phyloP scores from a whole-genome alignment of 768 basidiomycete genomes.

The Termitomyces heimii region DNA sequence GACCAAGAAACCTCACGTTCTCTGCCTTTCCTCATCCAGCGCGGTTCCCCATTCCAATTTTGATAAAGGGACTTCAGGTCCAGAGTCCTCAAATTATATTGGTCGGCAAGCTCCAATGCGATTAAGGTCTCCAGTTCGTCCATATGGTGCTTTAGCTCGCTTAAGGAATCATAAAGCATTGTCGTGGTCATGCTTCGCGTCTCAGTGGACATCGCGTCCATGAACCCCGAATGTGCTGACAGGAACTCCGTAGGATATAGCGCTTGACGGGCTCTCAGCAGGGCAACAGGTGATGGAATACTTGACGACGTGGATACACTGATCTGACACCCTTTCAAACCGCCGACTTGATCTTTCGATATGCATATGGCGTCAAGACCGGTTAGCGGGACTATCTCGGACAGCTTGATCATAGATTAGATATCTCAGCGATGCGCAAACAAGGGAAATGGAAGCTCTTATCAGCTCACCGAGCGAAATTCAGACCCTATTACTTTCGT shows the following conservation, averaged over 20 bases:
- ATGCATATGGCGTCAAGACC: slow-evolving; percentile 39
- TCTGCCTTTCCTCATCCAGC: neutral
- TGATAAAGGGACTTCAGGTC: slow-evolving; percentile 16
- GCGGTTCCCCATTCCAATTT: neutral
- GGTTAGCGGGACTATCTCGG: slow-evolving; percentile 34
- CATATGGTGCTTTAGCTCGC: slow-evolving; percentile 31
- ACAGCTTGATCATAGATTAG: slow-evolving; percentile 22
- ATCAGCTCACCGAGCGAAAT: slow-evolving; percentile 31
- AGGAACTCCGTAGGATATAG: slow-evolving; percentile 32
- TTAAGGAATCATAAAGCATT: slow-evolving; percentile 27
- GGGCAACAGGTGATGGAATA: slow-evolving; percentile 20
- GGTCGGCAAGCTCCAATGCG: slow-evolving; percentile 25
- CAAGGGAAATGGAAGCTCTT: neutral
- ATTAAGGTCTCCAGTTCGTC: slow-evolving; percentile 29
- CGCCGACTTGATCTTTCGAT: slow-evolving; percentile 32
- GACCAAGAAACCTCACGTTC: neutral
- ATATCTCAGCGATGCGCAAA: slow-evolving; percentile 3
- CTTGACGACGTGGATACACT: slow-evolving; percentile 13
- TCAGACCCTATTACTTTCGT: slow-evolving; percentile 35
- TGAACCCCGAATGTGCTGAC: slow-evolving; percentile 23
- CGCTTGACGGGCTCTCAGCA: slow-evolving; percentile 29
- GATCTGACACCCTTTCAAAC: slow-evolving; percentile 24
- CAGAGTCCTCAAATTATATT: slow-evolving; percentile 20
- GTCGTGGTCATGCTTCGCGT: slow-evolving; percentile 25
- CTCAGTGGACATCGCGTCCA: slow-evolving; percentile 29